These are phyloP conservation scores for Yarrowia deformans DNA, from an alignment of 805 yeast genomes.

Conservation along the genomic window DNA sequence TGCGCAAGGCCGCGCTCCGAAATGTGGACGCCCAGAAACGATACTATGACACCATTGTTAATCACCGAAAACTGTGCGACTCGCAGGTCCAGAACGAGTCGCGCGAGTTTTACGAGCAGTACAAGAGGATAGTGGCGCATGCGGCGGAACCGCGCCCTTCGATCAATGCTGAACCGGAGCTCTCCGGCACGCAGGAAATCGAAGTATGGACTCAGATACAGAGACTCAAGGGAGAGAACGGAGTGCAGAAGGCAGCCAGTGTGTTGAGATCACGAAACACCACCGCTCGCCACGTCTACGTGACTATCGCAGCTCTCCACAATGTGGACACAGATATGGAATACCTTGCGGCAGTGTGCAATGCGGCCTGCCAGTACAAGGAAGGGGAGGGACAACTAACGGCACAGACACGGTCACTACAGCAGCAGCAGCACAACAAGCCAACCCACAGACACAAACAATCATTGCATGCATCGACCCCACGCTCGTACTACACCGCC, in stretches of 20 bases:
- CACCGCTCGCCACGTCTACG: constrained; percentile 22
- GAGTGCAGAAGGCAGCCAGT: constrained; percentile 9
- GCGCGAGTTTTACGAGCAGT: constrained; percentile 26
- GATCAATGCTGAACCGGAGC: constrained; percentile 26
- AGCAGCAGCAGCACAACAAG: background rate
- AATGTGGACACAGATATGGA: constrained; percentile 8
- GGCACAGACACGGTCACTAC: constrained; percentile 13
- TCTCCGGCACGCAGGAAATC: constrained; percentile 21
- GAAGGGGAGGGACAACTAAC: constrained; percentile 24
- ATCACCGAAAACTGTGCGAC: constrained; percentile 33
- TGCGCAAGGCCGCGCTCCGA: constrained; percentile 30
- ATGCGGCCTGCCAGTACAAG: constrained; percentile 5
- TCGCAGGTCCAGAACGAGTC: constrained; percentile 31
- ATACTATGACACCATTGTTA: constrained; percentile 20
- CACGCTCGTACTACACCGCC: constrained; percentile 15
- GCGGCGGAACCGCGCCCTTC: constrained; percentile 35
- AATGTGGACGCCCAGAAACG: constrained; percentile 28
- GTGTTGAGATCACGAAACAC: constrained; percentile 13
- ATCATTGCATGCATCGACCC: constrained; percentile 20
- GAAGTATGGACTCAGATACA: constrained; percentile 30
- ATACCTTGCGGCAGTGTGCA: constrained; percentile 20
- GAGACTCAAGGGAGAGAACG: constrained; percentile 10
- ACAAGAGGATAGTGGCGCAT: constrained; percentile 23
- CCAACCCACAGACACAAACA: constrained; percentile 10
- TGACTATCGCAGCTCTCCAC: constrained; percentile 18